Evolutionary conservation across 257 asterid genomes (phyloP).

Genomic region (Nicotiana attenuata): DNA sequence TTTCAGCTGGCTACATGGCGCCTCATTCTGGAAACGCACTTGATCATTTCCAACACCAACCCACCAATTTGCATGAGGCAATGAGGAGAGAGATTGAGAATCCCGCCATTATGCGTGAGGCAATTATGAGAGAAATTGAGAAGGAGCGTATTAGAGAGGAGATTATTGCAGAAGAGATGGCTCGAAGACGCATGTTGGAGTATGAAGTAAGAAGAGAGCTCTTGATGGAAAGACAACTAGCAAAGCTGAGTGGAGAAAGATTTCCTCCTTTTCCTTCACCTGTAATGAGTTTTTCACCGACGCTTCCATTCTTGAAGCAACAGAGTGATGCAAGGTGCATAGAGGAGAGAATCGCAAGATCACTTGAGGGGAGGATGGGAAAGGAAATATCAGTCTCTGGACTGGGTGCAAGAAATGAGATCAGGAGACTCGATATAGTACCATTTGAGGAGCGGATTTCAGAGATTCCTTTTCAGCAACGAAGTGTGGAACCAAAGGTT

Average conservation of each 20-base stretch:
- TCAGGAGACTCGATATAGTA: constrained; percentile 16
- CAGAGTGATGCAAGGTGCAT: constrained; percentile 23
- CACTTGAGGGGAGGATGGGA: constrained; percentile 22
- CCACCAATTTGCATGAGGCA: constrained; percentile 20
- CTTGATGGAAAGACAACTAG: constrained; percentile 41
- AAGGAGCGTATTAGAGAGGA: constrained; percentile 51
- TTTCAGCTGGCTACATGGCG: constrained; percentile 31
- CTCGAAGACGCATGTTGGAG: constrained; percentile 47
- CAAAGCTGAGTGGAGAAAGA: constrained; percentile 19
- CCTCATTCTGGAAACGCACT: constrained; percentile 3
- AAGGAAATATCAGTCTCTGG: constrained; percentile 7
- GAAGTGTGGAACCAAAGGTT: constrained; percentile 18
- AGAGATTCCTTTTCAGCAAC: constrained; percentile 14
- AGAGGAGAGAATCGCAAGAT: constrained; percentile 27
- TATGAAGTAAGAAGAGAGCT: constrained; percentile 61
- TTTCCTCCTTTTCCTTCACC: constrained; percentile 20
- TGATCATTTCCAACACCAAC: constrained; percentile 9
- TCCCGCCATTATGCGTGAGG: constrained; percentile 15
- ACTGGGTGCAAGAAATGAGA: constrained; percentile 20
- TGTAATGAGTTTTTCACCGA: constrained; percentile 14
- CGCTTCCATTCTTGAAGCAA: constrained; percentile 12
- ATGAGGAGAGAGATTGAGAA: constrained; percentile 24
- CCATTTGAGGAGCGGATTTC: constrained; percentile 31
- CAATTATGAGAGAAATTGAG: constrained; percentile 37
- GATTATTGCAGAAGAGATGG: constrained; percentile 41